Conservation (phyloP, 2,329 filamentous ascomycete genomes). For the Colletotrichum sojae region DNA sequence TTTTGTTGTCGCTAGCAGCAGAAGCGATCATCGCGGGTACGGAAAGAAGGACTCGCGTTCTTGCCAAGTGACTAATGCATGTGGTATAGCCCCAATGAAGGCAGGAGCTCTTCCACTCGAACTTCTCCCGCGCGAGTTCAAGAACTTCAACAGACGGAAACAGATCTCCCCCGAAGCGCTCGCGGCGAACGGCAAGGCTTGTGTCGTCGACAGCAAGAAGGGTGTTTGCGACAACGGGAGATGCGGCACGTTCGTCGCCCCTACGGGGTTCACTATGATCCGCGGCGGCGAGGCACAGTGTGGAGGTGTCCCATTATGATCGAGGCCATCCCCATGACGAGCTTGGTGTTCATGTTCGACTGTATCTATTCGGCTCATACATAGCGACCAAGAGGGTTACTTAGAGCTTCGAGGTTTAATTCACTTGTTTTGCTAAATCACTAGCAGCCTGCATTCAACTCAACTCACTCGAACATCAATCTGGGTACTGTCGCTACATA, state of each 20-base stretch:
- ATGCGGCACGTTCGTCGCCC: constrained; percentile 35
- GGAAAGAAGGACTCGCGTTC: background rate
- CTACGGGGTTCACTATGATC: constrained; percentile 20
- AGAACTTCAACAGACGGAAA: background rate
- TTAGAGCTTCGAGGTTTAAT: too few species aligned
- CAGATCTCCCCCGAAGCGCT: background rate
- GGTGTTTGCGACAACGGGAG: constrained; percentile 34
- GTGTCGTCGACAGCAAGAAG: background rate
- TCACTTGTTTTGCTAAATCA: too few species aligned
- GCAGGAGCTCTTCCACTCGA: constrained; percentile 21
- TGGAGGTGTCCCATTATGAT: background rate
- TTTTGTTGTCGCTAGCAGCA: background rate
- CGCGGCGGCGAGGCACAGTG: constrained; percentile 24
- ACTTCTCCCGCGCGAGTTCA: constrained; percentile 3
- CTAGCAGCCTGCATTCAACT: too few species aligned
- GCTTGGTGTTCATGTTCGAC: background rate
- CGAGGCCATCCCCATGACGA: background rate
- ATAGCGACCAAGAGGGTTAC: background rate
- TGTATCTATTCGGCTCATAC: constrained; percentile 6
- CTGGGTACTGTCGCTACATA: too few species aligned
- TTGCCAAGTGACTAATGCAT: background rate
- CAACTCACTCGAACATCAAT: too few species aligned
- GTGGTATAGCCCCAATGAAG: constrained; percentile 6
- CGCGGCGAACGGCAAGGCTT: constrained; percentile 22
- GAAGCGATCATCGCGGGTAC: background rate